These are phyloP conservation scores for Zea mays DNA, from an alignment of 176 grass and related monocot genomes.

Conservation along the genomic window Zm-B73-REFERENCE-NAM-5.0 NC_050096.1:42711501-42712000, in stretches of 20 bases:
- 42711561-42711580: slow-evolving; percentile 94
- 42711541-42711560: slow-evolving; percentile 71
- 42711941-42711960: neutral
- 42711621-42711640: no score
- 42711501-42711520: slow-evolving; percentile 96
- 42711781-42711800: slow-evolving; percentile 63
- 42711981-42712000: neutral
- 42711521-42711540: slow-evolving; percentile 91
- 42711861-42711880: neutral
- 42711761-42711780: slow-evolving; percentile 55
- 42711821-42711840: slow-evolving; percentile 35
- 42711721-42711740: neutral
- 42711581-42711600: slow-evolving; percentile 21
- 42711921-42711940: neutral
- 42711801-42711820: slow-evolving; percentile 99
- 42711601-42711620: neutral
- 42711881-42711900: neutral
- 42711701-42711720: neutral
- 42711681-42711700: neutral
- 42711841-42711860: neutral
- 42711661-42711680: no score
- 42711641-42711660: no score
- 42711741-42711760: slow-evolving; percentile 65
- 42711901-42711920: neutral
- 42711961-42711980: neutral